A percentile compares a stretch with the other conserved stretches of the same genome.
Evolutionary conservation across 2,329 filamentous ascomycete species (phyloP).

Genomic region (Cercospora sojina): DNA sequence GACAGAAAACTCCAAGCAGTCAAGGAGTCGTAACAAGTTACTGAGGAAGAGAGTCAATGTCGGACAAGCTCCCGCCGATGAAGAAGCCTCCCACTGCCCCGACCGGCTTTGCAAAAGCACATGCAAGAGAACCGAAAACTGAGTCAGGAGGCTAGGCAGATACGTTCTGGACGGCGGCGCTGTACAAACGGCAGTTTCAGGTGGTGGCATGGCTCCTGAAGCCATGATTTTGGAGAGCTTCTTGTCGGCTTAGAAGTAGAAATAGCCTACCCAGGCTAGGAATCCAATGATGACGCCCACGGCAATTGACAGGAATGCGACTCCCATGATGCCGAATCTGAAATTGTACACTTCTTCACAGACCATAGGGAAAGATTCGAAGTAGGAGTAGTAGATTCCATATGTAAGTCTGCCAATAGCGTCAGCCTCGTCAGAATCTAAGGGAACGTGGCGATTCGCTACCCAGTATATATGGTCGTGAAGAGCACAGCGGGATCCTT

Average conservation of each 20-base stretch:
- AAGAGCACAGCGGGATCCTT: constrained; percentile 59
- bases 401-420: constrained; percentile 54
- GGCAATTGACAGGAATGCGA: constrained; percentile 6
- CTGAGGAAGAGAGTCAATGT: too few species aligned
- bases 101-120: neutral
- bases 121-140: neutral
- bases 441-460: neutral
- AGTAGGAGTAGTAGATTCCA: constrained; percentile 61
- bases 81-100: neutral
- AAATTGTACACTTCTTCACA: constrained; percentile 61
- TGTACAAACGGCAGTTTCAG: constrained; percentile 1
- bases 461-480: constrained; percentile 32
- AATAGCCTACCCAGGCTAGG: neutral
- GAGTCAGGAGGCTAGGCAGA: neutral
- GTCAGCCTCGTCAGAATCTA: neutral
- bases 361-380: constrained; percentile 65
- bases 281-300: neutral
- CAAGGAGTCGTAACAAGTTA: too few species aligned
- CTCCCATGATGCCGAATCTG: constrained; percentile 42
- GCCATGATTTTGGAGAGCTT: neutral
- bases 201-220: neutral
- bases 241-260: constrained; percentile 11
- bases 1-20: too few species aligned
- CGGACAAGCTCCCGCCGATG: neutral
- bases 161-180: neutral